These are phyloP conservation scores for Zygosaccharomyces sapae DNA, from an alignment of 1,139 yeast species.

Conservation along the genomic window DNA sequence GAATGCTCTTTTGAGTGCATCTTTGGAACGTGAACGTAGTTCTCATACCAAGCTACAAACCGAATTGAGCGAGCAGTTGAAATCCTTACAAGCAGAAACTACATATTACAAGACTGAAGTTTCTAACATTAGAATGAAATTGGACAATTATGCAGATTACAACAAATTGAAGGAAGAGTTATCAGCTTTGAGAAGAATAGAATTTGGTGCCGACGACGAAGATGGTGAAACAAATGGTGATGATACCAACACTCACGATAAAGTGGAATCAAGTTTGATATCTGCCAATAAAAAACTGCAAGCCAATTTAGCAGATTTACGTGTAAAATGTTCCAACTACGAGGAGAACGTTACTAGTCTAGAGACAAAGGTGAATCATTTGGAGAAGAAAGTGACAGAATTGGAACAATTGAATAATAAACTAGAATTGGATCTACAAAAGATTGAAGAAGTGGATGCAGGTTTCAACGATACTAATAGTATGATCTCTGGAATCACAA, in stretches of 20 bases:
- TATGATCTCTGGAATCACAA: conserved; percentile 57
- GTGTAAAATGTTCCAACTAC: conserved; percentile 31
- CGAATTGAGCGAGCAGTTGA: conserved; percentile 39
- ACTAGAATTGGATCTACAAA: conserved; percentile 69
- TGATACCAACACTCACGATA: conserved; percentile 24
- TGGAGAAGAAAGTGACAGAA: conserved; percentile 39
- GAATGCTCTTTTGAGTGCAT: conserved; percentile 60
- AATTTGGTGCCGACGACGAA: conserved; percentile 50
- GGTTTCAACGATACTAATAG: conserved; percentile 58
- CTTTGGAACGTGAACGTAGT: conserved; percentile 48
- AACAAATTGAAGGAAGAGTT: conserved; percentile 76
- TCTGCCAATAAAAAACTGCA: conserved; percentile 44
- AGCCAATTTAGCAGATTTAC: conserved; percentile 35
- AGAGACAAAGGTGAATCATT: conserved; percentile 27
- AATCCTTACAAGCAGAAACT: conserved; percentile 44
- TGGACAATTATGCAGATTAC: conserved; percentile 55
- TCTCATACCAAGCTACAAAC: conserved; percentile 36
- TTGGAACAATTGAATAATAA: conserved; percentile 51
- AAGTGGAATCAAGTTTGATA: conserved; percentile 40
- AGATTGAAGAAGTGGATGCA: conserved; percentile 39
- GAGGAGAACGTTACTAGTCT: conserved; percentile 25
- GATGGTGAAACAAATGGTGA: conserved; percentile 41
- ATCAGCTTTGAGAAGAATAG: conserved; percentile 65
- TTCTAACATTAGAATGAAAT: conserved; percentile 44
- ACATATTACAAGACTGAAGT: conserved; percentile 50